Evolutionary conservation across 129 eudicot species (phyloP).

Genomic region (Oenanthe sinensis): DNA sequence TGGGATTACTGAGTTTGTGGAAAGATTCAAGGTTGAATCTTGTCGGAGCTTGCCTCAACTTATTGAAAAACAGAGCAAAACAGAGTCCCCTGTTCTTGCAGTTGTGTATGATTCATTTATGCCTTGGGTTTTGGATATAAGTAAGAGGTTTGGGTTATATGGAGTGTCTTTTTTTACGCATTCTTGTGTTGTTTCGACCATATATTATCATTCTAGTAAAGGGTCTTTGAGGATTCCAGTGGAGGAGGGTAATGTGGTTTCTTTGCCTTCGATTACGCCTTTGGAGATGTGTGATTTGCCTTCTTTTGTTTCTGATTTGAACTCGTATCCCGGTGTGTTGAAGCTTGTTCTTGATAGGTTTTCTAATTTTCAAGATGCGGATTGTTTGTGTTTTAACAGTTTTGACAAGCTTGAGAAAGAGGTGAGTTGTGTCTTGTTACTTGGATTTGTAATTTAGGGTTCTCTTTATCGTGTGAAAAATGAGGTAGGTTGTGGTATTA

Average conservation of each 20-base stretch:
- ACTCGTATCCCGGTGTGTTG: slow-evolving; percentile 9
- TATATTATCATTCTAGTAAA: slow-evolving; percentile 30
- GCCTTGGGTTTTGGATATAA: slow-evolving; percentile 30
- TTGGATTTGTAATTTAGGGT: background rate
- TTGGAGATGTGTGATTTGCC: slow-evolving; percentile 35
- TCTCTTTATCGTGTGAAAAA: background rate
- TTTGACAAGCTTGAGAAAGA: slow-evolving; percentile 7
- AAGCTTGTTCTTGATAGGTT: background rate
- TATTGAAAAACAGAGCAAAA: background rate
- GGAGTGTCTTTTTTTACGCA: slow-evolving; percentile 10
- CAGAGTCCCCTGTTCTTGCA: background rate
- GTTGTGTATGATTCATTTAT: slow-evolving; percentile 5
- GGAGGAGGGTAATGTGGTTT: background rate
- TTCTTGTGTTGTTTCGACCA: slow-evolving; percentile 25
- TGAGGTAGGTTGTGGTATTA: no score
- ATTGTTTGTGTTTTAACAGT: background rate
- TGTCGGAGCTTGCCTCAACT: background rate
- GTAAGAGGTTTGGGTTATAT: slow-evolving; percentile 17
- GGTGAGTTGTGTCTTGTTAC: background rate
- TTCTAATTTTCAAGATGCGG: background rate
- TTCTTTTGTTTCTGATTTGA: slow-evolving; percentile 18
- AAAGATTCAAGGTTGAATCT: background rate
- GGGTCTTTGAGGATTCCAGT: slow-evolving; percentile 19
- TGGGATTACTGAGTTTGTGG: background rate
- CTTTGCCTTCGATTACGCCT: slow-evolving; percentile 29